phyloP scores from a whole-genome alignment of 2,329 filamentous ascomycete genomes.

The Alternaria ethzedia region DNA sequence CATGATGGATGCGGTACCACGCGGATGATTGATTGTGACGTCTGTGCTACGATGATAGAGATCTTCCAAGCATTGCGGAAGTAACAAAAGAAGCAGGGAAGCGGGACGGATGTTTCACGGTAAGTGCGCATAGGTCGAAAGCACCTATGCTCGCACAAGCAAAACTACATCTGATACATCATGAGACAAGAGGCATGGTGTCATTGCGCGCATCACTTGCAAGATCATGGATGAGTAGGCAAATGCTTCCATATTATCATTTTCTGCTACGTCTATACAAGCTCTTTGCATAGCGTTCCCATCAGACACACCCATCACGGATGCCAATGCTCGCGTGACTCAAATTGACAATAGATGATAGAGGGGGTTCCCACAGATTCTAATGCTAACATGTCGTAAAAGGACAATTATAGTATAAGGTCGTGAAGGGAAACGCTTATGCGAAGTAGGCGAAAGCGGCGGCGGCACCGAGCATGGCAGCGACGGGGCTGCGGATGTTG shows the following conservation, averaged over 20 bases:
- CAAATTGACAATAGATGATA: constrained; percentile 18
- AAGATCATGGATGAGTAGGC: background rate
- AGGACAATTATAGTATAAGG: constrained; percentile 10
- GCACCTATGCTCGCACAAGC: background rate
- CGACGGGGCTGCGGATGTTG: constrained; percentile 45
- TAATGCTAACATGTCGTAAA: constrained; percentile 26
- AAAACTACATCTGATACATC: background rate
- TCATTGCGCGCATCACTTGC: background rate
- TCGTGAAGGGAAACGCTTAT: constrained; percentile 28
- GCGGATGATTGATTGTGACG: constrained; percentile 11
- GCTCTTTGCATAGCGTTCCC: constrained; percentile 28
- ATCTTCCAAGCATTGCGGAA: background rate
- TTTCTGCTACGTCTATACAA: constrained; percentile 32
- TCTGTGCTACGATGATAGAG: background rate
- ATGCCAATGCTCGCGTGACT: constrained; percentile 13
- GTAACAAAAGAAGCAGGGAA: background rate
- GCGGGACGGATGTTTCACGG: background rate
- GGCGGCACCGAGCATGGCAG: constrained; percentile 50
- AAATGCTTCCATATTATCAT: constrained; percentile 11
- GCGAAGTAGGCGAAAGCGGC: constrained; percentile 52
- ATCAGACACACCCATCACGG: background rate
- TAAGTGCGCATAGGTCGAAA: background rate
- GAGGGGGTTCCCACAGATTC: constrained; percentile 20
- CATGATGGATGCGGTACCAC: constrained; percentile 16
- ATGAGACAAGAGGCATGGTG: background rate